phyloP scores from a whole-genome alignment of 768 basidiomycete species.

The Boletus barrowsii region DNA sequence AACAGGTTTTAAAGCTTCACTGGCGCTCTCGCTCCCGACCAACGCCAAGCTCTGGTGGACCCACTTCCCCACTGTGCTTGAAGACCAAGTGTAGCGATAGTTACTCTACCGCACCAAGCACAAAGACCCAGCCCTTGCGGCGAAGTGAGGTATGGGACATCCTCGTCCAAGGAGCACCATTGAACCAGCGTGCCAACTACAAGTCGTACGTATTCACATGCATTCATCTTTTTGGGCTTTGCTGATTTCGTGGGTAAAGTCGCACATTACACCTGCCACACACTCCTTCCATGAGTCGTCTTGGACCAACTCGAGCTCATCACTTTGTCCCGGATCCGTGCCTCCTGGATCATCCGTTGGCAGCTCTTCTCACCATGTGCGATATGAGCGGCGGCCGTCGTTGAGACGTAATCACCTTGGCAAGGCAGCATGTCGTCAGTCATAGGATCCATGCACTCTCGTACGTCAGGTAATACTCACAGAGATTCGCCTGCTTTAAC shows the following conservation, averaged over 20 bases:
- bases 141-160: slow-evolving; percentile 33
- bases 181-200: slow-evolving; percentile 39
- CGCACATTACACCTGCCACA: slow-evolving; percentile 31
- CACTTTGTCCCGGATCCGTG: slow-evolving; percentile 40
- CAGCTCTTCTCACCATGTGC: slow-evolving; percentile 39
- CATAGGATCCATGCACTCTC: slow-evolving; percentile 36
- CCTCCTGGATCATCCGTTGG: slow-evolving; percentile 38
- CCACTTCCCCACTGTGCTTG: too few relatives aligned
- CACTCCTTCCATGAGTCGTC: slow-evolving; percentile 38
- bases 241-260: too few relatives aligned
- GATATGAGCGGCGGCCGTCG: slow-evolving; percentile 43
- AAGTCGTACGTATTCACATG: too few relatives aligned
- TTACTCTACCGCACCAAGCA: not conserved
- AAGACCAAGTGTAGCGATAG: too few relatives aligned
- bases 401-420: slow-evolving; percentile 48
- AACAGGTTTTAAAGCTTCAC: too few relatives aligned
- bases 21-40: too few relatives aligned
- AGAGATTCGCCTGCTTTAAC: slow-evolving; percentile 2
- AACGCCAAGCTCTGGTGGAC: too few relatives aligned
- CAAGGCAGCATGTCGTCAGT: slow-evolving; percentile 39
- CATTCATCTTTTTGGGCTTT: too few relatives aligned
- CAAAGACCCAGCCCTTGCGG: slow-evolving; percentile 22
- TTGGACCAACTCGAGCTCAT: slow-evolving; percentile 50
- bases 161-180: slow-evolving; percentile 30
- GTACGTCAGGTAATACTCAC: too few relatives aligned